Conservation (phyloP, 192 early-diverging fungal genomes). For the Dispira parvispora region DNA sequence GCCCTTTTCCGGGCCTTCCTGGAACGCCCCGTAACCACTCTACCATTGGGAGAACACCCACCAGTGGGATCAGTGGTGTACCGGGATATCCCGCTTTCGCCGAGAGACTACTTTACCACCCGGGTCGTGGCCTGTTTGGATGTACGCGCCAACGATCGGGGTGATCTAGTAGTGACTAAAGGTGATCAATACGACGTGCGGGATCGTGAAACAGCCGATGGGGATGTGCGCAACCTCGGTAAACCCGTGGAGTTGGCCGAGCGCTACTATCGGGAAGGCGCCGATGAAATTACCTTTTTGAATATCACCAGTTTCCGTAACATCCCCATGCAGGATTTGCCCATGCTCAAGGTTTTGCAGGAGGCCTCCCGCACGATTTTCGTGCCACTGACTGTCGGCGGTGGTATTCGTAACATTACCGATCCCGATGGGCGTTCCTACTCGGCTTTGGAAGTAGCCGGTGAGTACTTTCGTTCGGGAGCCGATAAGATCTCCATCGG, state of each 20-base stretch:
- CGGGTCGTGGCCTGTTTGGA: slow-evolving; percentile 96
- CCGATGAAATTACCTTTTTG: slow-evolving; percentile 95
- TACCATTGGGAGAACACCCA: neutral
- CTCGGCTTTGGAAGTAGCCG: slow-evolving; percentile 92
- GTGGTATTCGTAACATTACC: slow-evolving; percentile 84
- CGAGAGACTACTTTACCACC: slow-evolving; percentile 49
- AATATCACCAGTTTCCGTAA: slow-evolving; percentile 98
- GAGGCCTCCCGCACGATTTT: slow-evolving; percentile 81
- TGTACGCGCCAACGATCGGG: slow-evolving; percentile 89
- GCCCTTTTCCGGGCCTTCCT: slow-evolving; percentile 70
- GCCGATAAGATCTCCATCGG: slow-evolving; percentile 99
- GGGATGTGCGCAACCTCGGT: slow-evolving; percentile 84
- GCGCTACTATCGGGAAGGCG: slow-evolving; percentile 87
- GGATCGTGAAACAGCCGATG: slow-evolving; percentile 32
- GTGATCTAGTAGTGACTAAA: slow-evolving; percentile 98
- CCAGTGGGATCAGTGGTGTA: neutral
- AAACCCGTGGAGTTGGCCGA: slow-evolving; percentile 90
- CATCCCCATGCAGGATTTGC: slow-evolving; percentile 71
- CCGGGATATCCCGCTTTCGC: slow-evolving; percentile 12
- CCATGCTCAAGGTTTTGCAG: slow-evolving; percentile 90
- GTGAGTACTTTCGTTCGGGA: slow-evolving; percentile 95
- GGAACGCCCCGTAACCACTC: slow-evolving; percentile 10
- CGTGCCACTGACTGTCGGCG: slow-evolving; percentile 98
- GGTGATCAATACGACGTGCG: slow-evolving; percentile 99
- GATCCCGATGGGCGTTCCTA: slow-evolving; percentile 68